Percentiles rank a stretch among this genome's conserved stretches.
Evolutionary conservation across 2,329 filamentous ascomycete genomes (phyloP).

Genomic region (Fusarium keratoplasticum): DNA sequence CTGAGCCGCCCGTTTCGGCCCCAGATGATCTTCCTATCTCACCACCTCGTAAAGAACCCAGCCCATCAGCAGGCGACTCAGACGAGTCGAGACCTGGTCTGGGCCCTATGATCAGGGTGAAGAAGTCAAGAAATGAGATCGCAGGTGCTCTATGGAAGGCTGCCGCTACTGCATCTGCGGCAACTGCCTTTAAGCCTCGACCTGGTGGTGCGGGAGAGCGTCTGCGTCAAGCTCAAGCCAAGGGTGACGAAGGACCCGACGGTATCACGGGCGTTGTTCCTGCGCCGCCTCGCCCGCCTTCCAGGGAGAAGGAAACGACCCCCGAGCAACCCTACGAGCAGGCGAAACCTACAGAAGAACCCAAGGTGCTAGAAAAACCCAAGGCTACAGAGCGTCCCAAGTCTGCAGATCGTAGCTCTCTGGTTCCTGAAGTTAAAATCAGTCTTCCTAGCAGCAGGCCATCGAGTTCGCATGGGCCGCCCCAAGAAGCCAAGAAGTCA

Average conservation of each 20-base stretch:
- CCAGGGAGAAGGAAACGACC: slow-evolving; percentile 49
- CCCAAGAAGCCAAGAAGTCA: slow-evolving; percentile 50
- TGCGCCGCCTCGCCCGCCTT: slow-evolving; percentile 70
- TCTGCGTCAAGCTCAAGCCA: slow-evolving; percentile 71
- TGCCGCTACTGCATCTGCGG: slow-evolving; percentile 61
- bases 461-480: slow-evolving; percentile 53
- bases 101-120: slow-evolving; percentile 90
- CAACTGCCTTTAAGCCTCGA: slow-evolving; percentile 81
- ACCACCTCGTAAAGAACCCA: slow-evolving; percentile 20
- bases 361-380: slow-evolving; percentile 9
- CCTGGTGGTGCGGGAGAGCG: slow-evolving; percentile 88
- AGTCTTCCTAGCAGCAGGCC: slow-evolving; percentile 60
- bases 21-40: slow-evolving; percentile 30
- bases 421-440: slow-evolving; percentile 69
- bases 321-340: slow-evolving; percentile 35
- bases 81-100: slow-evolving; percentile 53
- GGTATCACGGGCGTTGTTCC: slow-evolving; percentile 91
- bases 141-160: slow-evolving; percentile 84
- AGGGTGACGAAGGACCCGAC: slow-evolving; percentile 77
- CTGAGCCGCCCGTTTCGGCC: slow-evolving; percentile 33
- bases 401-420: slow-evolving; percentile 49
- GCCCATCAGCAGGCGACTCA: slow-evolving; percentile 15
- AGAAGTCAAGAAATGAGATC: slow-evolving; percentile 77
- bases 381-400: slow-evolving; percentile 43
- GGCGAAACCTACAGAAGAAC: not conserved